phyloP scores from a whole-genome alignment of 352 stramenopile genomes.

The Phytophthora fragariaefolia region DNA sequence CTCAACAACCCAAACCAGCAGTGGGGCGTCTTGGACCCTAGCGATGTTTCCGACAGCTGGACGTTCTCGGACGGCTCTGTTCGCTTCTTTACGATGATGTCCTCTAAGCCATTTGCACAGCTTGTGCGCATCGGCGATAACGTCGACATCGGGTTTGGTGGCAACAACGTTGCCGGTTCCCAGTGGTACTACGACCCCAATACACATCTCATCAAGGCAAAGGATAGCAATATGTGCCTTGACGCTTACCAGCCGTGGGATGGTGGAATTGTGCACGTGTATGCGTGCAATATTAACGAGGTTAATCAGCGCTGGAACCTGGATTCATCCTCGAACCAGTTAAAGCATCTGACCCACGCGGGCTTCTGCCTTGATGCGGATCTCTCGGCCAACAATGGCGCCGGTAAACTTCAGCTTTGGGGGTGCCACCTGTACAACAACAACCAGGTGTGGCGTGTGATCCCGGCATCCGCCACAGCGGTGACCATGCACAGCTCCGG shows the following conservation, averaged over 20 bases:
- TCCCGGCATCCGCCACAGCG: conserved; percentile 38
- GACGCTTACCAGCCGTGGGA: conserved; percentile 68
- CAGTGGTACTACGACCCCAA: conserved; percentile 53
- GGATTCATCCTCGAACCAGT: conserved; percentile 46
- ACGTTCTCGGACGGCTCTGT: conserved; percentile 39
- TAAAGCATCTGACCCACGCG: conserved; percentile 49
- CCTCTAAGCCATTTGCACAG: conserved; percentile 43
- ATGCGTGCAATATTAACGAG: conserved; percentile 41
- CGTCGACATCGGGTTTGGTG: conserved; percentile 39
- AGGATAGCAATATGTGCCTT: conserved; percentile 57
- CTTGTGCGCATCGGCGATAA: conserved; percentile 42
- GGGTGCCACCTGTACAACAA: conserved; percentile 62
- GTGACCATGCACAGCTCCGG: conserved; percentile 39
- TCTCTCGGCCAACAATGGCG: conserved; percentile 38
- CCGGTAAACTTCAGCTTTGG: conserved; percentile 51
- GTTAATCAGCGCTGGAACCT: conserved; percentile 55
- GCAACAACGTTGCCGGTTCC: conserved; percentile 27
- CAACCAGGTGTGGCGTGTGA: conserved; percentile 61
- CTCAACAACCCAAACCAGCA: not conserved
- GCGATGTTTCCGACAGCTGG: conserved; percentile 14
- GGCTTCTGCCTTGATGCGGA: conserved; percentile 73
- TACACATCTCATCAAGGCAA: conserved; percentile 49
- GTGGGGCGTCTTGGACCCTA: conserved; percentile 4
- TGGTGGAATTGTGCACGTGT: conserved; percentile 61
- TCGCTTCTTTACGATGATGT: conserved; percentile 54